Evolutionary conservation across 164 flowering plant genomes (phyloP).

Genomic region (Vitis labrusca): DNA sequence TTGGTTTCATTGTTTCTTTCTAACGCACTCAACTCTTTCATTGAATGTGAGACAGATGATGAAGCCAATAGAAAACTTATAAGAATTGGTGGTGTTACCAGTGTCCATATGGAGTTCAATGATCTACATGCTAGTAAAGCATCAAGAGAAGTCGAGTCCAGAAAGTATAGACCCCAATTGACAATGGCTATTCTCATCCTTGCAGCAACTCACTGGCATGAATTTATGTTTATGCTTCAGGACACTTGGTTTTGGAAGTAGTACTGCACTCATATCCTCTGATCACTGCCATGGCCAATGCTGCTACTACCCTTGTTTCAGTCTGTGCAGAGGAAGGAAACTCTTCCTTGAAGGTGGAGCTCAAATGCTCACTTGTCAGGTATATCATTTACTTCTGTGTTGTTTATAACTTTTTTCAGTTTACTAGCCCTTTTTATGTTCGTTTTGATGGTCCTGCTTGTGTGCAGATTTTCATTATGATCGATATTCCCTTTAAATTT

Average conservation of each 20-base stretch:
- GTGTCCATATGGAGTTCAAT: constrained; percentile 30
- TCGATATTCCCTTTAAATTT: constrained; percentile 22
- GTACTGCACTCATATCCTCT: constrained; percentile 39
- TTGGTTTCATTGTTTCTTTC: constrained; percentile 6
- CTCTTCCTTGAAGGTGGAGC: constrained; percentile 36
- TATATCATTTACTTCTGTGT: background rate
- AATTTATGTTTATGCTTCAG: constrained; percentile 46
- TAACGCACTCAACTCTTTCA: constrained; percentile 24
- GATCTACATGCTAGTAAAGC: constrained; percentile 23
- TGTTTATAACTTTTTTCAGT: background rate
- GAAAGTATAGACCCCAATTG: constrained; percentile 36
- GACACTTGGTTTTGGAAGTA: constrained; percentile 30
- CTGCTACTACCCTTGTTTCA: constrained; percentile 22
- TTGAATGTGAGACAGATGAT: constrained; percentile 19
- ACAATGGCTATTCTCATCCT: constrained; percentile 22
- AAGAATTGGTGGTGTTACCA: constrained; percentile 20
- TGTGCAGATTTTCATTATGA: constrained; percentile 15
- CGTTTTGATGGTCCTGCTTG: background rate
- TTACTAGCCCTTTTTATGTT: background rate
- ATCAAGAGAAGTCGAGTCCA: constrained; percentile 24
- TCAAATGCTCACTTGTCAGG: constrained; percentile 41
- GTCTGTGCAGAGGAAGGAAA: constrained; percentile 26
- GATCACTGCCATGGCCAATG: constrained; percentile 27
- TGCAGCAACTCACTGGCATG: constrained; percentile 47
- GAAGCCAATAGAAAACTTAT: constrained; percentile 12